Evolutionary conservation across 352 stramenopile genomes (phyloP), one percentile per base, ranked within the genome.

Genomic region (Pythium monospermum): DNA sequence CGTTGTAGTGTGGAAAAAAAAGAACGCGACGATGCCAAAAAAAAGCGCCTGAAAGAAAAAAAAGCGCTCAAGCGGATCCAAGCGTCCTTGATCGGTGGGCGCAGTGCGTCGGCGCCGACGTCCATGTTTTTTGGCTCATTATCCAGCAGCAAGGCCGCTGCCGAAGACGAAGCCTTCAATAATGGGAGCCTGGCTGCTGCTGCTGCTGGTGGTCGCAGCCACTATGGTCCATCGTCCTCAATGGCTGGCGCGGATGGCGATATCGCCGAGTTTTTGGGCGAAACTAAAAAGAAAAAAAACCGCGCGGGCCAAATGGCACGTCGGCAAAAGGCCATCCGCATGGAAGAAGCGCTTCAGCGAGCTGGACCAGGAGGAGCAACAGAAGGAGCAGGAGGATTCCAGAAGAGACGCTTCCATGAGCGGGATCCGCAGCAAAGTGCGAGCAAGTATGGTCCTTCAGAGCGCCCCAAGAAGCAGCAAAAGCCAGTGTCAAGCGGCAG

Each of bases 261-360:
- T 30, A 90, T 93, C 52, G 83, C 83, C 27, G 83, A 91, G 49
- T 91, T 93, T 41, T 48, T 93, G 42, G 83, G 83, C 25, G 83
- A 93, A 55, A 89, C 77, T 43, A 88, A 90, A 60, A 89, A 89
- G 70, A 84, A 71, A 46, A 93, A 93, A 59, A 93, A 93, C 57
- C 79, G 83, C 15, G 53, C 79, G 6, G 83, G 83, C 18, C 83
- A 93, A 41, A 76, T 76, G 46, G 83, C 83, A n/a, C 77, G 83
- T 50, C 74, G 80, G 2, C 80, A 89, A 57, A 89, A 91, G 60
- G 83, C 83, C 23, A 76, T 91, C 18, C 77, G 77, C 0, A 52
- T 78, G 43, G 83, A 93, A 54, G 77, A 89, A 43, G 58, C 73
- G 1, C 49, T 79, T 31, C 55, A 82, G 38, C 64, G 83, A 6